These are phyloP conservation scores for Daedalea quercina DNA, from an alignment of 768 basidiomycete species.

Conservation along the genomic window DNA sequence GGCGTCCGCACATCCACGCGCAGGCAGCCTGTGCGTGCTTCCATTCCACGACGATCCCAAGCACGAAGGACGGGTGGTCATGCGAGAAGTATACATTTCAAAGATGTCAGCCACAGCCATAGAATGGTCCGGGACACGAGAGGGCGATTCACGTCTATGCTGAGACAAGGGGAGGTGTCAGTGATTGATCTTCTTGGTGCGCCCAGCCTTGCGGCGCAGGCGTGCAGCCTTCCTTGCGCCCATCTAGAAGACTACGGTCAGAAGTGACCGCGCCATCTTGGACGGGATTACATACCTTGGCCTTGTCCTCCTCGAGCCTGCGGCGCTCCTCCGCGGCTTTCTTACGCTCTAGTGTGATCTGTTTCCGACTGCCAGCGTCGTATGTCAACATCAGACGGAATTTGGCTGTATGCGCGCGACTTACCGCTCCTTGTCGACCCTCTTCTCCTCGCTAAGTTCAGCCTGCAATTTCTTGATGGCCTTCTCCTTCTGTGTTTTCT, in stretches of 20 bases:
- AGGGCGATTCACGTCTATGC: background rate
- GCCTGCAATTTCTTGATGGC: constrained; percentile 69
- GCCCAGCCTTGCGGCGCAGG: constrained; percentile 63
- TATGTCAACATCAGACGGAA: background rate
- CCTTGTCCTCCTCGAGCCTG: constrained; percentile 56
- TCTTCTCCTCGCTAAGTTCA: constrained; percentile 74
- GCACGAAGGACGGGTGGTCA: no score
- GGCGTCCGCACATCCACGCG: no score
- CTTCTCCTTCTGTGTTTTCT: constrained; percentile 53
- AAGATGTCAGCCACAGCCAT: no score
- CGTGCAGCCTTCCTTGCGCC: constrained; percentile 73
- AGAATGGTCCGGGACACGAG: no score
- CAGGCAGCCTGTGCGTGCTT: no score
- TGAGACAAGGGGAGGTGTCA: constrained; percentile 27
- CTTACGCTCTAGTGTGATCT: constrained; percentile 65
- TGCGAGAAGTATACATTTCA: no score
- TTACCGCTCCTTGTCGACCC: constrained; percentile 57
- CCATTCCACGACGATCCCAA: no score
- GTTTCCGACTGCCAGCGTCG: constrained; percentile 41
- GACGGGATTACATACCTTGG: constrained; percentile 35
- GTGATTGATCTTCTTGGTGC: constrained; percentile 77
- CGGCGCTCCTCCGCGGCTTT: constrained; percentile 67
- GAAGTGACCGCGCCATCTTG: background rate
- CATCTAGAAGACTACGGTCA: constrained; percentile 43
- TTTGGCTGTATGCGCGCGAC: constrained; percentile 5